These are phyloP conservation scores for Artomyces pyxidatus DNA, from an alignment of 768 basidiomycete genomes.

Conservation along the genomic window DNA sequence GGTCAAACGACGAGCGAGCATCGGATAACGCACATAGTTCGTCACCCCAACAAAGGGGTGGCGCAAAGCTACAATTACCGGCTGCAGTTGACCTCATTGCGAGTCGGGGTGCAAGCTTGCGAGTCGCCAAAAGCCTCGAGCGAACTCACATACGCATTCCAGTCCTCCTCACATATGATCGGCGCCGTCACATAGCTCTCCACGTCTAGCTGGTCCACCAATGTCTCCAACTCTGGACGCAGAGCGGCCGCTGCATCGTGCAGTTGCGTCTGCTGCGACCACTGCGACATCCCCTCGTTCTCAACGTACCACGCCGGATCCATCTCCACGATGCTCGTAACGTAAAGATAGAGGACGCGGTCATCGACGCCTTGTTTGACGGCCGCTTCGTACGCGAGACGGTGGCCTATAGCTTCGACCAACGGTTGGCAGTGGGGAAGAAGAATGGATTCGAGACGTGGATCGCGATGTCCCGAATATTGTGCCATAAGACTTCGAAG, in stretches of 20 bases:
- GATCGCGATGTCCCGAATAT: constrained; percentile 34
- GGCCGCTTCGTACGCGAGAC: constrained; percentile 51
- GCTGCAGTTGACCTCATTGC: no score
- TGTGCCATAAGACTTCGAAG: constrained; percentile 10
- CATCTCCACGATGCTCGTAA: constrained; percentile 40
- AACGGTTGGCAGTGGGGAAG: constrained; percentile 47
- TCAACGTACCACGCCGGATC: constrained; percentile 52
- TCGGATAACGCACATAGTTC: no score
- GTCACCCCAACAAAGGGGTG: no score
- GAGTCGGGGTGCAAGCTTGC: no score
- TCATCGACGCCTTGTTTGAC: constrained; percentile 34
- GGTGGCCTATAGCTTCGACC: constrained; percentile 57
- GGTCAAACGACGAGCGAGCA: no score
- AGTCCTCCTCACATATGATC: constrained; percentile 22
- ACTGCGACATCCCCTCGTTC: constrained; percentile 34
- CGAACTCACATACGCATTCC: constrained; percentile 19
- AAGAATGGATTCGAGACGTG: constrained; percentile 42
- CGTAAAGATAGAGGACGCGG: constrained; percentile 49
- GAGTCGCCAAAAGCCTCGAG: background rate
- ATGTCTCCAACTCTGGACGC: background rate
- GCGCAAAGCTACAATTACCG: no score
- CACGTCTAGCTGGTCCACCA: background rate
- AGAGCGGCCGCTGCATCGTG: background rate
- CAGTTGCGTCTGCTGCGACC: constrained; percentile 10
- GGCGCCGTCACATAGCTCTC: constrained; percentile 15